Base-by-base conservation (phyloP, 2,329 filamentous ascomycete genomes). In the Chaetomiaceae sp. region DNA sequence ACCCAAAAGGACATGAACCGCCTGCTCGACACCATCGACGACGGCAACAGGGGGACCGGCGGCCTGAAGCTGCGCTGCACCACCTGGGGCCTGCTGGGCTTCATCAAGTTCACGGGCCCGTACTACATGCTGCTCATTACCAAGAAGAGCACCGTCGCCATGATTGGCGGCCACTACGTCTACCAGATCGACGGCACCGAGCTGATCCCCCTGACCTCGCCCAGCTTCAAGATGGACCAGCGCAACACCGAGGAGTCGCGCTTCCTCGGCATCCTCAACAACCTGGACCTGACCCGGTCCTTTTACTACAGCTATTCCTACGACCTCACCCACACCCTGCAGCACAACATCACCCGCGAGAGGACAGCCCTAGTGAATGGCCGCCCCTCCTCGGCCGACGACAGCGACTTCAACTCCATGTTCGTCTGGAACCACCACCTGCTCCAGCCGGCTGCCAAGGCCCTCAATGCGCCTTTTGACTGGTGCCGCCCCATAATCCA, bases 231-330 rank as follows among this genome's bases (percentile, higher is more conserved):
- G 66, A 77, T 85, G n/a, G 90, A 96, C 59, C 79, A 85, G 48
- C 75, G 77, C 47, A 94, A 95, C 63, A 82, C 89, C 0, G 92
- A 97, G 68, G 94, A 99, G 71, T 84, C 88, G 36, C 85, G 92
- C 25, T 97, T 95, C 65, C 78, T 97, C 31, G 81, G 83, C 23
- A 97, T 96, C 48, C 77, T 99, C 40, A 91, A 89, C 67, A 95
- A 95, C 61, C 78, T 99, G 29, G 94, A 99, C 68, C 74, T 99
- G 56, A 91, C 88, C 0, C 82, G 88, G 53, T 95, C 89, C 0
- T 99, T 99, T 69, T 99, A 99, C 71, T 99, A 96, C 74, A 96
- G 92, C 73, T 96, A 96, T 68, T 95, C 92, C 0, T 99, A 99
- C 72, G 90, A 99, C 67, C 88, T 97, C 61, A 99, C 94, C 0